Conservation (phyloP, 192 early-diverging fungal species). For the Spinellus fusiger region DNA sequence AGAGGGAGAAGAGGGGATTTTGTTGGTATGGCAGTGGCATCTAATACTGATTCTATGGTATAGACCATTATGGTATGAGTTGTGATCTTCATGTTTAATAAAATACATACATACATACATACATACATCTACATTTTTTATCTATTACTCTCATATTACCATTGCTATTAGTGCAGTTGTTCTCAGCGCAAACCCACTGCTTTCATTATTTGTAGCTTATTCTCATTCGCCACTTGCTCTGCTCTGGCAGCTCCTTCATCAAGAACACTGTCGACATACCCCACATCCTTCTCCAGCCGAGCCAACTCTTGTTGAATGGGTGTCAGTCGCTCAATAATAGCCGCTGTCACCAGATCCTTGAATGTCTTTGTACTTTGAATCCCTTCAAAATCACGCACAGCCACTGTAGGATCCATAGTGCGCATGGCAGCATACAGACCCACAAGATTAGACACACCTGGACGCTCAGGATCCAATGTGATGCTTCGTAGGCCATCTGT, state of each 20-base stretch:
- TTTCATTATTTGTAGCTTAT: conserved; percentile 48
- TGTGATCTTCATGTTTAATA: conserved; percentile 3
- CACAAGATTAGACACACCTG: conserved; percentile 81
- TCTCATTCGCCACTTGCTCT: conserved; percentile 47
- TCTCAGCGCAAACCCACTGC: conserved; percentile 48
- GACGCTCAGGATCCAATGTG: conserved; percentile 68
- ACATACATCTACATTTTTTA: not conserved
- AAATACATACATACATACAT: not conserved
- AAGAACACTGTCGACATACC: conserved; percentile 60
- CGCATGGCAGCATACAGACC: conserved; percentile 64
- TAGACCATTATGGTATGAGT: conserved; percentile 41
- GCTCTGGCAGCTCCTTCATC: conserved; percentile 62
- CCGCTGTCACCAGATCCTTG: conserved; percentile 69
- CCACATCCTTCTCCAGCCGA: conserved; percentile 50
- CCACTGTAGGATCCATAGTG: conserved; percentile 36
- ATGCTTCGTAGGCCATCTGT: conserved; percentile 66
- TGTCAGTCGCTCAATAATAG: conserved; percentile 47
- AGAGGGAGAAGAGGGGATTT: not conserved
- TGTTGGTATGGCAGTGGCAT: not conserved
- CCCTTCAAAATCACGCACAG: conserved; percentile 40
- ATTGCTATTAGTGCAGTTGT: not conserved
- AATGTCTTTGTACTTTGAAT: conserved; percentile 54
- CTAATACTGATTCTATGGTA: not conserved
- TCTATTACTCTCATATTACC: not conserved
- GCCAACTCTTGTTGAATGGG: conserved; percentile 65